Conservation (phyloP, 2,329 filamentous ascomycete genomes). For the Dactylellina drechsleri region DNA sequence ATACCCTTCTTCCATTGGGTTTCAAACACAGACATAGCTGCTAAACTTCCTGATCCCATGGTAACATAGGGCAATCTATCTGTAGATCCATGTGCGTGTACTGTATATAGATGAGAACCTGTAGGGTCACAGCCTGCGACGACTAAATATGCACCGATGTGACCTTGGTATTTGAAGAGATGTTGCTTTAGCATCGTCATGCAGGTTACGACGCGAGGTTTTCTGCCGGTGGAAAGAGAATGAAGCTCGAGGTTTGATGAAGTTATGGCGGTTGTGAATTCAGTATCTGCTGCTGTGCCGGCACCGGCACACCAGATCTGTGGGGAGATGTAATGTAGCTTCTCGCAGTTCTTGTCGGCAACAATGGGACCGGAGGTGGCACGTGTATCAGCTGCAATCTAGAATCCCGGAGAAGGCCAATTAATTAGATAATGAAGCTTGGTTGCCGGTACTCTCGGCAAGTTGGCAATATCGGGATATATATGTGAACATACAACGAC, state of each 20-base stretch:
- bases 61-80: conserved; percentile 99
- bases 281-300: conserved; percentile 89
- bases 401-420: conserved; percentile 53
- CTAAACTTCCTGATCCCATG: conserved; percentile 95
- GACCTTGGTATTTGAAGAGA: conserved; percentile 96
- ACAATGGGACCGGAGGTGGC: conserved; percentile 97
- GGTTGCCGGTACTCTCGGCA: not conserved
- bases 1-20: conserved; percentile 87
- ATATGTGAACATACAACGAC: conserved; percentile 74
- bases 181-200: conserved; percentile 99
- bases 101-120: conserved; percentile 93
- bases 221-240: conserved; percentile 92
- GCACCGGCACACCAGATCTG: conserved; percentile 98
- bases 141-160: conserved; percentile 97
- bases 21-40: conserved; percentile 98
- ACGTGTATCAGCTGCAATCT: conserved; percentile 98
- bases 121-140: conserved; percentile 97
- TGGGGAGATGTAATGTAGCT: conserved; percentile 97
- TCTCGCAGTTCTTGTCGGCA: conserved; percentile 99
- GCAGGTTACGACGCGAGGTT: conserved; percentile 96
- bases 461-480: not conserved
- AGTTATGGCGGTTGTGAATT: conserved; percentile 98
- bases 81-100: conserved; percentile 96
- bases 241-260: conserved; percentile 98
- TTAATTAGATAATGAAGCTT: conserved; percentile 49